These are phyloP conservation scores for Logfia minima DNA, from an alignment of 129 eudicot species.

Conservation along the genomic window DNA sequence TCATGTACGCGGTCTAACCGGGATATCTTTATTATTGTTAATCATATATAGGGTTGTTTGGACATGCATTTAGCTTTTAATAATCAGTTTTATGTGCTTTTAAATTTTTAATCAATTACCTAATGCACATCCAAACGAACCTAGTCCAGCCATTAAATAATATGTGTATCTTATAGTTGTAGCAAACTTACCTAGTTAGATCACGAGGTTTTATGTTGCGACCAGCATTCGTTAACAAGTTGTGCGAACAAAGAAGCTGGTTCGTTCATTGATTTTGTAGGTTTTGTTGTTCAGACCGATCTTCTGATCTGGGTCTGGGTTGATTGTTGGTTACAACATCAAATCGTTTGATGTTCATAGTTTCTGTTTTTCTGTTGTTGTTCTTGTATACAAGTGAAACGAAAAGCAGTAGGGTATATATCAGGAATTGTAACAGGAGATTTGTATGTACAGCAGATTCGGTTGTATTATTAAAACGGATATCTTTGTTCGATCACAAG, in stretches of 20 bases:
- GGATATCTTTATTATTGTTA: slow-evolving; percentile 21
- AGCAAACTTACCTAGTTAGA: background rate
- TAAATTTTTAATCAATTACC: no score
- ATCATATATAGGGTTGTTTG: background rate
- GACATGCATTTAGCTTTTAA: background rate
- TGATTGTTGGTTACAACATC: no score
- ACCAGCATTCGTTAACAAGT: slow-evolving; percentile 63
- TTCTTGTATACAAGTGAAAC: no score
- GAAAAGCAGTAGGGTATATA: no score
- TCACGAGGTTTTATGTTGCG: slow-evolving; percentile 31
- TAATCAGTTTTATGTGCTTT: background rate
- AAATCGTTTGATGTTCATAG: no score
- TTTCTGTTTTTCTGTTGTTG: no score
- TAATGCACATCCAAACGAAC: background rate
- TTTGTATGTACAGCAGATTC: no score
- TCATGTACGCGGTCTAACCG: no score
- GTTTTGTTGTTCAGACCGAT: slow-evolving; percentile 2
- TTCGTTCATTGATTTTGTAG: slow-evolving; percentile 44
- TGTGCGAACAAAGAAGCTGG: slow-evolving; percentile 49
- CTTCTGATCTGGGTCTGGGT: no score
- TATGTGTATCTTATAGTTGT: background rate
- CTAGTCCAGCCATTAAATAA: background rate
- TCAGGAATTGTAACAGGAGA: no score
- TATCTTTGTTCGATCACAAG: no score
- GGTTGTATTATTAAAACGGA: no score